phyloP scores from a whole-genome alignment of 2,329 filamentous ascomycete species.

The Neonectria hederae region DNA sequence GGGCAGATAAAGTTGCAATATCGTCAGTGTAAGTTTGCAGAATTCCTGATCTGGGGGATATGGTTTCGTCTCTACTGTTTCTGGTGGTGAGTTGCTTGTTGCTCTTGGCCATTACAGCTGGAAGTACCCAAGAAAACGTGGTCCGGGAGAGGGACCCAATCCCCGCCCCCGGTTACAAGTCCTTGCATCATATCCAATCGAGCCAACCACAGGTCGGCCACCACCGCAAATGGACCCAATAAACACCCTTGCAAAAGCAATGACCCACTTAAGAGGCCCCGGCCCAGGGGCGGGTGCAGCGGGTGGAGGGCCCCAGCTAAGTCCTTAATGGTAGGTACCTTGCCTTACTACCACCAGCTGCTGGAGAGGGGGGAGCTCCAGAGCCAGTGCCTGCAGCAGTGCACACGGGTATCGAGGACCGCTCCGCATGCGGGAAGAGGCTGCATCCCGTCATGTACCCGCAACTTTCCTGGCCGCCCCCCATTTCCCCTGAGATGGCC shows the following conservation, averaged over 20 bases:
- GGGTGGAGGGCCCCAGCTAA: conserved; percentile 8
- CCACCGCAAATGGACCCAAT: background rate
- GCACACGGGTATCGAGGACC: conserved; percentile 16
- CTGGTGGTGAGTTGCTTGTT: background rate
- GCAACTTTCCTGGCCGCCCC: conserved; percentile 17
- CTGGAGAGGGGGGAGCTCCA: background rate
- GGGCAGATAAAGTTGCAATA: background rate
- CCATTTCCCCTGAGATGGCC: conserved; percentile 17
- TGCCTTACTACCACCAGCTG: background rate
- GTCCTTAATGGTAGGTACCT: background rate
- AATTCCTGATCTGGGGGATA: background rate
- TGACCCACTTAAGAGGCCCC: background rate
- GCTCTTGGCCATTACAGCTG: background rate
- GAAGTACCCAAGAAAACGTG: conserved; percentile 14
- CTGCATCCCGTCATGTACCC: conserved; percentile 21
- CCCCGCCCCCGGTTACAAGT: conserved; percentile 24
- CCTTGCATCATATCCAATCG: background rate
- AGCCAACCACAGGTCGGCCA: conserved; percentile 6
- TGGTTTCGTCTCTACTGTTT: background rate
- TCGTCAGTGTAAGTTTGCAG: background rate
- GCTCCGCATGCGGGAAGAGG: conserved; percentile 13
- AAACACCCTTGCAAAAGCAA: background rate
- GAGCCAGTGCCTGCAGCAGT: background rate
- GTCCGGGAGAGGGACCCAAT: conserved; percentile 16
- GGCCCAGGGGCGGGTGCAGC: conserved; percentile 16